These are phyloP conservation scores for Calophaca sinica DNA, from an alignment of 306 rosid species.

Conservation along the genomic window DNA sequence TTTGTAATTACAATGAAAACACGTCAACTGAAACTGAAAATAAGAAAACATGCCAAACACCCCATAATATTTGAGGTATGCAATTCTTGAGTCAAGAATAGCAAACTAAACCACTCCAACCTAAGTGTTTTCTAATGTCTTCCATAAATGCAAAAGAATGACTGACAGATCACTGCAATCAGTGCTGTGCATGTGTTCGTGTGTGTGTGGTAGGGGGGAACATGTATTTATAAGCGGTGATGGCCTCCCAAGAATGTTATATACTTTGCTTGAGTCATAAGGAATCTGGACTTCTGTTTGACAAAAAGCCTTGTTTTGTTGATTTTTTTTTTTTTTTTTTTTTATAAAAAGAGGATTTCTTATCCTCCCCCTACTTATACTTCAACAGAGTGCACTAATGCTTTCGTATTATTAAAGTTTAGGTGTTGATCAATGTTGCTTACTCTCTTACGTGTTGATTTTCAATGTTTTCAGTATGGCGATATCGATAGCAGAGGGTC, in stretches of 20 bases:
- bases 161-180: neutral
- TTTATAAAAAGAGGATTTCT: neutral
- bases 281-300: constrained; percentile 23
- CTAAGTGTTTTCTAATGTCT: constrained; percentile 7
- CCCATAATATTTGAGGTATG: constrained; percentile 10
- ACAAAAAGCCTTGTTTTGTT: neutral
- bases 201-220: neutral
- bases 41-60: neutral
- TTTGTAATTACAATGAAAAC: neutral
- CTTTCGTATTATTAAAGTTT: constrained; percentile 2
- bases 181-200: neutral
- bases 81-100: neutral
- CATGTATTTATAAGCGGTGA: neutral
- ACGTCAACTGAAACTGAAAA: neutral
- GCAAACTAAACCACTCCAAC: constrained; percentile 32
- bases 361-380: constrained; percentile 29
- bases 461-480: constrained; percentile 59
- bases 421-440: constrained; percentile 32
- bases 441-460: constrained; percentile 45
- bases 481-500: constrained; percentile 67
- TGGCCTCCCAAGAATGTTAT: too few species aligned
- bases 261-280: neutral
- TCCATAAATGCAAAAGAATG: neutral
- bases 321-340: too few species aligned
- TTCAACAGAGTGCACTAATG: constrained; percentile 5